These are phyloP conservation scores for Taphrina pruni DNA, from an alignment of 1,139 yeast genomes.

Conservation along the genomic window DNA sequence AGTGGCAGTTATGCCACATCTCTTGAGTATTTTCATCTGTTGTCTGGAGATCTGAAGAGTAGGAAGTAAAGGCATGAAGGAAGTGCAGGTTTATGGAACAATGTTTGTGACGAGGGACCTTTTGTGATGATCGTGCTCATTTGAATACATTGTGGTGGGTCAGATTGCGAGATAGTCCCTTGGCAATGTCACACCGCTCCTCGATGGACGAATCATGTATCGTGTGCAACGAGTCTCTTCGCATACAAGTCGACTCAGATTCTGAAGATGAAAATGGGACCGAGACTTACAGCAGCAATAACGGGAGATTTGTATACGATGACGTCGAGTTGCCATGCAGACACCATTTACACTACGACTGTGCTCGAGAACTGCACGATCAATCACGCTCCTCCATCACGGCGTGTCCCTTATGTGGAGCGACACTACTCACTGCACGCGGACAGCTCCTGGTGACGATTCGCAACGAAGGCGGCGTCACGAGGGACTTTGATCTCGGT, in stretches of 20 bases:
- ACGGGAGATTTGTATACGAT: conserved; percentile 38
- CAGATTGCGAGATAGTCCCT: too few species aligned
- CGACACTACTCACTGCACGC: conserved; percentile 32
- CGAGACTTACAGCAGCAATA: not conserved
- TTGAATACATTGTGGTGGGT: too few species aligned
- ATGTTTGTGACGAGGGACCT: too few species aligned
- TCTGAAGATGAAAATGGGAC: conserved; percentile 4
- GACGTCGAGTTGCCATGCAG: conserved; percentile 45
- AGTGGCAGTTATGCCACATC: not conserved
- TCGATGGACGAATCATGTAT: conserved; percentile 29
- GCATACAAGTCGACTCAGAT: conserved; percentile 31
- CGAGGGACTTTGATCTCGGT: conserved; percentile 45
- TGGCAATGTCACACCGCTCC: conserved; percentile 11
- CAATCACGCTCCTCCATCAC: conserved; percentile 40
- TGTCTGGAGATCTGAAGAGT: not conserved
- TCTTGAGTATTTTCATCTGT: not conserved
- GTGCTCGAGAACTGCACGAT: conserved; percentile 44
- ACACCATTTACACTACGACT: conserved; percentile 48
- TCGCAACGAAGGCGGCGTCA: conserved; percentile 46
- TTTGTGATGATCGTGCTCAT: too few species aligned
- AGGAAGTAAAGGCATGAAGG: not conserved
- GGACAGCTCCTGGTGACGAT: conserved; percentile 45
- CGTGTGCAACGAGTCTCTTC: conserved; percentile 34
- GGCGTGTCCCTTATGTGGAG: conserved; percentile 46
- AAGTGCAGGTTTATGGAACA: not conserved